Evolutionary conservation across 176 grass and related monocot species (phyloP).

Genomic region (Aechmea fasciata): DNA sequence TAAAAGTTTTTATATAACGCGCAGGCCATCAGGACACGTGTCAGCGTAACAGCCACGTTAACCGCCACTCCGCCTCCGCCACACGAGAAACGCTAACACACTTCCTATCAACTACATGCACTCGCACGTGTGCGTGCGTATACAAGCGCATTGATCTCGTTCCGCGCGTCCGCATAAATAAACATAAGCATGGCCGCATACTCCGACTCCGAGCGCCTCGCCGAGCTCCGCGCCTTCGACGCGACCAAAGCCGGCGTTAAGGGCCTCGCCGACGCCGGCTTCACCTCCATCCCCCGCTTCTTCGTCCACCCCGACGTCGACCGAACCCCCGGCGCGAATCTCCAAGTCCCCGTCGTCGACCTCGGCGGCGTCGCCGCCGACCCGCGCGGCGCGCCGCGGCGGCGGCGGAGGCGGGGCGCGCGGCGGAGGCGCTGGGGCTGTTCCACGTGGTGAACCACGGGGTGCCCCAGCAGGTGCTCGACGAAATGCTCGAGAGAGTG

Average conservation of each 20-base stretch:
- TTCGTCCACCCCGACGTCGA: slow-evolving; percentile 1
- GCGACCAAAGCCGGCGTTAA: slow-evolving; percentile 60
- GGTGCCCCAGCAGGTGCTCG: slow-evolving; percentile 14
- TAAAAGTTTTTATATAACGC: too few relatives aligned
- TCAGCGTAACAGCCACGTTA: too few relatives aligned
- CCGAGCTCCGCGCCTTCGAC: slow-evolving; percentile 41
- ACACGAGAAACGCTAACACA: too few relatives aligned
- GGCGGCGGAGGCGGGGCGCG: slow-evolving; percentile 5
- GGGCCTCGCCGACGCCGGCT: slow-evolving; percentile 39
- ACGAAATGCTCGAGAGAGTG: slow-evolving; percentile 28
- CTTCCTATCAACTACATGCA: too few relatives aligned
- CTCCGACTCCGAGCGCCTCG: slow-evolving; percentile 13
- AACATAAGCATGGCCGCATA: too few relatives aligned
- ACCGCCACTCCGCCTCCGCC: too few relatives aligned
- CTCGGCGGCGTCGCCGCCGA: slow-evolving; percentile 6
- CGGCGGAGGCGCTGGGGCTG: slow-evolving; percentile 34
- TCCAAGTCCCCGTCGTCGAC: slow-evolving; percentile 41
- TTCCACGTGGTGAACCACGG: slow-evolving; percentile 55
- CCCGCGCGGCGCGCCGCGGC: neutral
- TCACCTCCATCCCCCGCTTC: slow-evolving; percentile 23
- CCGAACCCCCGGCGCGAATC: too few relatives aligned
- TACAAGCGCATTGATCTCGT: too few relatives aligned
- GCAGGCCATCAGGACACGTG: too few relatives aligned
- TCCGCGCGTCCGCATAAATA: too few relatives aligned
- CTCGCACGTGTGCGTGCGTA: too few relatives aligned